These are phyloP conservation scores for Colletotrichum higginsianum DNA, from an alignment of 2,329 filamentous ascomycete species.

Conservation along the genomic window DNA sequence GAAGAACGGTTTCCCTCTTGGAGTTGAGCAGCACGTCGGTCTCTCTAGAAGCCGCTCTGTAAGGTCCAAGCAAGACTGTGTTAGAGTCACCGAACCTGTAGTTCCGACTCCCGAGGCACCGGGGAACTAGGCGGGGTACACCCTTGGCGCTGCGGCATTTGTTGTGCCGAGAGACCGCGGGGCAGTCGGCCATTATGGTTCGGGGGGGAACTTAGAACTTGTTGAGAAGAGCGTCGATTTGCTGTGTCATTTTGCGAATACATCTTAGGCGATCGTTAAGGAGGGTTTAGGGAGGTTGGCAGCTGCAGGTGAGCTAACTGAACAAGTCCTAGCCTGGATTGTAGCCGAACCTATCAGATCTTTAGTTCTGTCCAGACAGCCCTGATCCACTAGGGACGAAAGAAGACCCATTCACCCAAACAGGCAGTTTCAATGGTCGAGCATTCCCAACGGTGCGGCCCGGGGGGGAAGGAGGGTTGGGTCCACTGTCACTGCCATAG, in stretches of 20 bases:
- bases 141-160: slow-evolving; percentile 33
- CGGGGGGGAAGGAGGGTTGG: slow-evolving; percentile 3
- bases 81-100: slow-evolving; percentile 10
- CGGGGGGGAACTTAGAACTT: slow-evolving; percentile 24
- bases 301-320: no score
- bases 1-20: neutral
- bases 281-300: no score
- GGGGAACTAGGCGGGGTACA: slow-evolving; percentile 29
- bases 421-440: no score
- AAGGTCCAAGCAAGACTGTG: neutral
- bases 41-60: neutral
- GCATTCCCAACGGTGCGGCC: slow-evolving; percentile 27
- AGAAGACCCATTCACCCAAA: no score
- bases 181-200: slow-evolving; percentile 25
- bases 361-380: no score
- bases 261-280: no score
- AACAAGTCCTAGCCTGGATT: no score
- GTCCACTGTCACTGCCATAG: neutral
- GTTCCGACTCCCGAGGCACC: slow-evolving; percentile 1
- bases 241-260: slow-evolving; percentile 15
- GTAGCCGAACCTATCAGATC: no score
- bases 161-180: slow-evolving; percentile 23
- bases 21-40: neutral
- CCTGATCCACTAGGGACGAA: no score
- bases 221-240: slow-evolving; percentile 34